Evolutionary conservation across 352 stramenopile genomes (phyloP).

Genomic region (Pythium monospermum): DNA sequence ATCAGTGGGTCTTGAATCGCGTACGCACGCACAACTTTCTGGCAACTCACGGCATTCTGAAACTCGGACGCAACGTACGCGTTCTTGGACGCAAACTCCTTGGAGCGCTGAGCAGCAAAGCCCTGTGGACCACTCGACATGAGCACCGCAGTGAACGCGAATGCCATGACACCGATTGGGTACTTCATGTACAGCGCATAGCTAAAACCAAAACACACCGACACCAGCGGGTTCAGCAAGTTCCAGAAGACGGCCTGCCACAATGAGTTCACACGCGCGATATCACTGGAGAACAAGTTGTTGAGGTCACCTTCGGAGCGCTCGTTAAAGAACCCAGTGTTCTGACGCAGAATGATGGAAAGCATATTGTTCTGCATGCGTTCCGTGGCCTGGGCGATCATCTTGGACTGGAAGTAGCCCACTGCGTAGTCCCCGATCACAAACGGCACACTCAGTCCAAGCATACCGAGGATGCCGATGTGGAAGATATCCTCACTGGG

Average conservation of each 20-base stretch:
- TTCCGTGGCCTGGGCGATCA: constrained; percentile 86
- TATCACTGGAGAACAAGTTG: constrained; percentile 85
- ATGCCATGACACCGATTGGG: constrained; percentile 77
- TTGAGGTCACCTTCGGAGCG: constrained; percentile 85
- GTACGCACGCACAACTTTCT: constrained; percentile 88
- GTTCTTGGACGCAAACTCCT: constrained; percentile 84
- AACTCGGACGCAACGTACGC: constrained; percentile 86
- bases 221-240: constrained; percentile 73
- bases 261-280: constrained; percentile 78
- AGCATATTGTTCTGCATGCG: constrained; percentile 69
- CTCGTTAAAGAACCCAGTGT: constrained; percentile 78
- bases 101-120: constrained; percentile 76
- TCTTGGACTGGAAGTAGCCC: constrained; percentile 88
- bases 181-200: constrained; percentile 83
- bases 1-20: constrained; percentile 79
- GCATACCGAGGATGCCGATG: constrained; percentile 64
- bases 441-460: constrained; percentile 78
- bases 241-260: constrained; percentile 90
- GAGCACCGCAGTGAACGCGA: constrained; percentile 75
- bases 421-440: constrained; percentile 81
- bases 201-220: constrained; percentile 77
- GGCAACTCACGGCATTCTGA: constrained; percentile 78
- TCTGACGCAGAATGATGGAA: constrained; percentile 75
- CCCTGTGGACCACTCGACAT: constrained; percentile 79
- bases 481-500: constrained; percentile 56